These are phyloP conservation scores for Paraleonurus japonicus DNA, from an alignment of 257 asterid genomes.

Conservation along the genomic window DNA sequence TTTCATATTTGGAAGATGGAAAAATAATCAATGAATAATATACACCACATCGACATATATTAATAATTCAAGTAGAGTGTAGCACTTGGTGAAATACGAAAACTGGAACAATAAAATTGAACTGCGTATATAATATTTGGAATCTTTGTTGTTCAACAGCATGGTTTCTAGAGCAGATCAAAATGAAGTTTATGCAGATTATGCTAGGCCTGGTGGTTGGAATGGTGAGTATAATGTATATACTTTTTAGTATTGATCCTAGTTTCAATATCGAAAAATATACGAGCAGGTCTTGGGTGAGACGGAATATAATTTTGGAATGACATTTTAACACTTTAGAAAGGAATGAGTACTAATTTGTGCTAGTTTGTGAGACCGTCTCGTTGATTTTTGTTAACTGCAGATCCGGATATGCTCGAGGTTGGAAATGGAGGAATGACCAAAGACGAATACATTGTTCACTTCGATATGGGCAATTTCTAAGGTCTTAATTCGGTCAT, in stretches of 20 bases:
- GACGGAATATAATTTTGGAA: too few species aligned
- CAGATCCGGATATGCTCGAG: slow-evolving; percentile 96
- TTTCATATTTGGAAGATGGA: too few species aligned
- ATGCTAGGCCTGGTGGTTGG: slow-evolving; percentile 94
- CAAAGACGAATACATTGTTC: slow-evolving; percentile 62
- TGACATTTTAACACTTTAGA: too few species aligned
- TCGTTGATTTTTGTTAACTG: neutral
- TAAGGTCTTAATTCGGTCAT: slow-evolving; percentile 47
- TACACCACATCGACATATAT: too few species aligned
- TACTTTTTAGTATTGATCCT: neutral
- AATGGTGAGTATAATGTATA: slow-evolving; percentile 47
- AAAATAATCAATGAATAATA: too few species aligned
- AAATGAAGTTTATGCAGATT: slow-evolving; percentile 75
- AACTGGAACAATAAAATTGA: too few species aligned
- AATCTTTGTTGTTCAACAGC: slow-evolving; percentile 32
- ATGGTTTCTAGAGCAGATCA: slow-evolving; percentile 83
- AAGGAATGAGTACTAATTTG: too few species aligned
- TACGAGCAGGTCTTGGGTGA: too few species aligned
- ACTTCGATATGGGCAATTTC: slow-evolving; percentile 83
- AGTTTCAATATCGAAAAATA: neutral
- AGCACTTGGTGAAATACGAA: too few species aligned
- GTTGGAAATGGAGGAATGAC: slow-evolving; percentile 92
- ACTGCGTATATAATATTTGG: too few species aligned
- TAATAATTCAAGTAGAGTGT: too few species aligned
- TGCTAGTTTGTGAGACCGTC: too few species aligned